phyloP scores from a whole-genome alignment of 1,284 basidiomycete species.

The Ustilago crameri region DNA sequence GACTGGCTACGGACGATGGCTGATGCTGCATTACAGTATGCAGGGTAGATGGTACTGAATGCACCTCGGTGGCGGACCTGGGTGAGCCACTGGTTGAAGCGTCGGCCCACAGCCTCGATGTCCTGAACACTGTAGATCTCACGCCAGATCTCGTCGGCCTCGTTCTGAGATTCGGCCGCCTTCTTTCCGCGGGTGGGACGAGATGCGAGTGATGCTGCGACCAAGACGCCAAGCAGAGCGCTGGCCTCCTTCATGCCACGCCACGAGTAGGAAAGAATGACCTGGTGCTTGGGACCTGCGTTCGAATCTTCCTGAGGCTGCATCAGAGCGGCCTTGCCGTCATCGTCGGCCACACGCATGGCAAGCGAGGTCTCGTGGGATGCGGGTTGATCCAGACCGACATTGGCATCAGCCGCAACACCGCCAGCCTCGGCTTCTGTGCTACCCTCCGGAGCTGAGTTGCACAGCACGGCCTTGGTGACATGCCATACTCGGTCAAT shows the following conservation, averaged over 20 bases:
- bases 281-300: slow-evolving; percentile 63
- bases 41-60: slow-evolving; percentile 68
- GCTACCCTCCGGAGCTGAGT: slow-evolving; percentile 62
- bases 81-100: slow-evolving; percentile 67
- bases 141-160: slow-evolving; percentile 35
- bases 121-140: slow-evolving; percentile 27
- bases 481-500: slow-evolving; percentile 65
- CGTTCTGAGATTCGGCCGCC: neutral
- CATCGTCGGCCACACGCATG: slow-evolving; percentile 49
- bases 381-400: slow-evolving; percentile 44
- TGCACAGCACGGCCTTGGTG: slow-evolving; percentile 64
- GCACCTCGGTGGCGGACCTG: slow-evolving; percentile 68
- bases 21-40: slow-evolving; percentile 59
- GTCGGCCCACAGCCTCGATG: slow-evolving; percentile 57
- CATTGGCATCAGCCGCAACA: slow-evolving; percentile 18
- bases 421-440: slow-evolving; percentile 19
- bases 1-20: slow-evolving; percentile 54
- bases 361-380: slow-evolving; percentile 56
- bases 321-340: slow-evolving; percentile 36
- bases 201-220: slow-evolving; percentile 51
- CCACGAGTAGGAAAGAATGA: slow-evolving; percentile 68
- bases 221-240: slow-evolving; percentile 63
- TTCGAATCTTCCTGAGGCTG: slow-evolving; percentile 44
- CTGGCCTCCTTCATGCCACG: slow-evolving; percentile 68
- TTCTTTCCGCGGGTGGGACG: slow-evolving; percentile 14